A percentile compares a stretch with the other conserved stretches of the same genome.
Evolutionary conservation across 1,139 yeast species (phyloP).

Genomic region (Sugiyamaella neomexicana): DNA sequence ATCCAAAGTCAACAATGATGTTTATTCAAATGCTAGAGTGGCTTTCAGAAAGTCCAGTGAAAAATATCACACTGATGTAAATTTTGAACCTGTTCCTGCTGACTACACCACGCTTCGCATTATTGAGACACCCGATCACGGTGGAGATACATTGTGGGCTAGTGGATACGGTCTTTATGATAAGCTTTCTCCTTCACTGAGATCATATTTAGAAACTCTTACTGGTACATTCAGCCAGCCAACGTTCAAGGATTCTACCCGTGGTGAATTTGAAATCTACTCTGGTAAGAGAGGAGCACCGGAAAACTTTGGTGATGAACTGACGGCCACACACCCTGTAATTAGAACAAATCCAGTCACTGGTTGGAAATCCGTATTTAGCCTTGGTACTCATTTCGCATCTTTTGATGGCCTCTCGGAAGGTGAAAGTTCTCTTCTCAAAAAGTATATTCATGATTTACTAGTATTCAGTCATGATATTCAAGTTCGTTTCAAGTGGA

Average conservation of each 20-base stretch:
- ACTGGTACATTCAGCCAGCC: slow-evolving; percentile 37
- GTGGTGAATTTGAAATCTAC: slow-evolving; percentile 40
- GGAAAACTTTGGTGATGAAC: slow-evolving; percentile 35
- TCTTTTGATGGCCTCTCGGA: slow-evolving; percentile 47
- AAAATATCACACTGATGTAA: slow-evolving; percentile 51
- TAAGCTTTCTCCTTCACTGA: slow-evolving; percentile 47
- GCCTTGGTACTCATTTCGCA: slow-evolving; percentile 44
- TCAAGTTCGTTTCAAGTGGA: slow-evolving; percentile 54
- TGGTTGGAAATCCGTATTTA: slow-evolving; percentile 52
- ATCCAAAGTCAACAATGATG: slow-evolving; percentile 30
- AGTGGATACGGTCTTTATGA: slow-evolving; percentile 52
- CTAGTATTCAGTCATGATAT: slow-evolving; percentile 42
- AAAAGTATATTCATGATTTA: slow-evolving; percentile 42
- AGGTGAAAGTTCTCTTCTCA: slow-evolving; percentile 48
- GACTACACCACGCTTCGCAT: slow-evolving; percentile 48
- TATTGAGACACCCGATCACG: slow-evolving; percentile 46
- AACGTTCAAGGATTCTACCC: slow-evolving; percentile 35
- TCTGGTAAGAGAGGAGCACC: slow-evolving; percentile 40
- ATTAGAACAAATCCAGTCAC: slow-evolving; percentile 51
- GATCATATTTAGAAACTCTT: slow-evolving; percentile 45
- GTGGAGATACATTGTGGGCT: slow-evolving; percentile 52
- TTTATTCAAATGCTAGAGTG: slow-evolving; percentile 23
- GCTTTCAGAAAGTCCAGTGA: slow-evolving; percentile 15
- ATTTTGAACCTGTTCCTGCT: slow-evolving; percentile 49
- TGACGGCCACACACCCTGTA: slow-evolving; percentile 45